Conservation (phyloP, 139 green algal species). For the Chlorella sp. region DNA sequence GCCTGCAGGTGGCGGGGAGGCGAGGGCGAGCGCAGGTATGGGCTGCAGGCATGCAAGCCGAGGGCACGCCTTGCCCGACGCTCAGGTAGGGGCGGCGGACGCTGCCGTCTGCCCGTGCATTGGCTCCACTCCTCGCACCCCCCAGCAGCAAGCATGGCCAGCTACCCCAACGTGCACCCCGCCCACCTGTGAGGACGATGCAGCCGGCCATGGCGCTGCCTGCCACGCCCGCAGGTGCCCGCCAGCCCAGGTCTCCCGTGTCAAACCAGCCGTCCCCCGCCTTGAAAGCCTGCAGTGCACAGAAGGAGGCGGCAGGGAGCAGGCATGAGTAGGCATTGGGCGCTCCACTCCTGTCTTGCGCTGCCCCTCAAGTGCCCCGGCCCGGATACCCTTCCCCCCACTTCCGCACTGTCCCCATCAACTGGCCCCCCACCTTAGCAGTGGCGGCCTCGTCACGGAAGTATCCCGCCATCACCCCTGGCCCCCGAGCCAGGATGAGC, state of each 20-base stretch:
- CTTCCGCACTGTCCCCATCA: background rate
- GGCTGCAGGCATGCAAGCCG: too few species aligned
- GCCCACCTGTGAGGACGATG: slow-evolving; percentile 65
- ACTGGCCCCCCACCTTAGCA: slow-evolving; percentile 1
- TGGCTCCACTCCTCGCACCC: too few species aligned
- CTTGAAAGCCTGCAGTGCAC: slow-evolving; percentile 56
- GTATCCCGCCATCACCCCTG: slow-evolving; percentile 80
- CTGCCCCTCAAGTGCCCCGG: too few species aligned
- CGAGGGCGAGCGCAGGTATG: background rate
- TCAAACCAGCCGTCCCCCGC: slow-evolving; percentile 76
- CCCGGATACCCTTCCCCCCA: background rate
- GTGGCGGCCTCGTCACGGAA: slow-evolving; percentile 73
- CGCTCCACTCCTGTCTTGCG: too few species aligned
- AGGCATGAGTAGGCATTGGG: background rate
- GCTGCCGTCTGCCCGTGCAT: too few species aligned
- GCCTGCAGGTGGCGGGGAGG: slow-evolving; percentile 42
- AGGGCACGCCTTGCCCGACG: too few species aligned
- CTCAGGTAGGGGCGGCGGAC: too few species aligned
- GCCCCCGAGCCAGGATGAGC: slow-evolving; percentile 80
- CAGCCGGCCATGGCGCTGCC: slow-evolving; percentile 70
- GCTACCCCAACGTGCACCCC: background rate
- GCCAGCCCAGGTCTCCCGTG: slow-evolving; percentile 88
- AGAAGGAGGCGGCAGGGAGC: background rate
- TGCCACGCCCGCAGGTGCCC: slow-evolving; percentile 57
- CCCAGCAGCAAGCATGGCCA: background rate